phyloP scores from a whole-genome alignment of 192 early-diverging fungal genomes.

The Coemansia pectinata region DNA sequence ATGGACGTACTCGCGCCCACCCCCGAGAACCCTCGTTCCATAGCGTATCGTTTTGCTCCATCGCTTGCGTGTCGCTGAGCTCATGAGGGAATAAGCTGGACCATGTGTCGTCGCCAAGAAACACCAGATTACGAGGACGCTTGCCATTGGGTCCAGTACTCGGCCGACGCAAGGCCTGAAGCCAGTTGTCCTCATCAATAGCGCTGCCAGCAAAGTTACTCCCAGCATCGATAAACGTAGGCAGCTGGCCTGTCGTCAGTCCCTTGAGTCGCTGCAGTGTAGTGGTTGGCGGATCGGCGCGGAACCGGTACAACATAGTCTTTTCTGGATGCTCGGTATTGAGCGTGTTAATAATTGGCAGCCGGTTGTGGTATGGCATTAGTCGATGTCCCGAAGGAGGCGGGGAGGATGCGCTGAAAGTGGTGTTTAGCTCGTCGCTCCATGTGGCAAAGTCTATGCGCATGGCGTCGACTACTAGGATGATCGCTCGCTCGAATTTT shows the following conservation, averaged over 20 bases:
- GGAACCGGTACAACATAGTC: constrained; percentile 67
- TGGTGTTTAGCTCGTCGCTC: constrained; percentile 42
- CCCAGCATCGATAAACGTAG: constrained; percentile 80
- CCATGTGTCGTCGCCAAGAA: constrained; percentile 98
- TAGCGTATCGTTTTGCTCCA: constrained; percentile 16
- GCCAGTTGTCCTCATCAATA: constrained; percentile 78
- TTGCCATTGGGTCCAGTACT: not conserved
- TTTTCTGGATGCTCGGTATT: constrained; percentile 54
- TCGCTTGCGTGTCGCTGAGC: constrained; percentile 44
- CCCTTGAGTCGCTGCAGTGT: constrained; percentile 83
- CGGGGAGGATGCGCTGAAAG: not conserved
- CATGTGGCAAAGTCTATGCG: constrained; percentile 65
- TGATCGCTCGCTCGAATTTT: constrained; percentile 62
- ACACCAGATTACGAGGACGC: constrained; percentile 60
- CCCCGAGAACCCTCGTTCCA: constrained; percentile 1
- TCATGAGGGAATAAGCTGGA: constrained; percentile 76
- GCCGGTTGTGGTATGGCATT: constrained; percentile 42
- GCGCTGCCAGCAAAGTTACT: constrained; percentile 79
- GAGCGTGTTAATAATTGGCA: constrained; percentile 56
- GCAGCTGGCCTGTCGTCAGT: constrained; percentile 76
- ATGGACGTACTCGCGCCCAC: constrained; percentile 66
- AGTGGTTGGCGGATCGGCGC: constrained; percentile 78
- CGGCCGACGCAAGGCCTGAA: constrained; percentile 58
- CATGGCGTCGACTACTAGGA: constrained; percentile 75
- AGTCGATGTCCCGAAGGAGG: not conserved